Evolutionary conservation across 1,284 basidiomycete species (phyloP), one percentile per base, ranked within the genome.

Genomic region (Peniophora sp.): DNA sequence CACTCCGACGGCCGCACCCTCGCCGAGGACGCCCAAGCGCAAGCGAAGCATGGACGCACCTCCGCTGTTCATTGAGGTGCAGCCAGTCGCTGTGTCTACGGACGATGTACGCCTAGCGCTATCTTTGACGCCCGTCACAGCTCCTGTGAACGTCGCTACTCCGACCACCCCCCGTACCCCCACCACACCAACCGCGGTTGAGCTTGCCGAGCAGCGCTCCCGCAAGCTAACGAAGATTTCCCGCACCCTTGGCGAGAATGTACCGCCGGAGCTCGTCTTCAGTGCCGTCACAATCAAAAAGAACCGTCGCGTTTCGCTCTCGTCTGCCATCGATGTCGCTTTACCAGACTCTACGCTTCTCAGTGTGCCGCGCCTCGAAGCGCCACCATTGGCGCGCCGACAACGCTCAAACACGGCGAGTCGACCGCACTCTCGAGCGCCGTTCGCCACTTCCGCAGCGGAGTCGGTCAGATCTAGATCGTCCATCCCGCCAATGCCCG

Each of bases 181-280:
- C 48, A 50, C 52, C 48, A 51, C 56, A 22, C 53, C 59, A 17
- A 24, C 55, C 32, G 47, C 39, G 48, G 22, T 42, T 36, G 56
- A 53, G 36, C 47, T 43, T 12, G 55, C 59, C 3, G 64, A 64
- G 51, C 52, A 58, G 6, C 64, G 68, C 15, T 55, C 66, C 50
- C 61, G 61, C 54, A 67, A 66, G 45, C 70, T 80, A 65, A 74
- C 74, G 9, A 79, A 79, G 59, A 67, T 81, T 3, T 60, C 67
- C 24, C 68, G 76, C 50, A 78, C 73, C 1, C 63, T 80, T 2
- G 79, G 79, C 8, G 77, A 78, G 63, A 74, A 75, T 55, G 67
- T 80, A 22, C 78, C 79, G 2, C 64, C 69, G 3, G 75, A 79
- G 58, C 70, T 80, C 49, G 71, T 80, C 46, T 76, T 77, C 54